phyloP scores from a whole-genome alignment of 352 stramenopile species.

The Globisporangium spiculum region DNA sequence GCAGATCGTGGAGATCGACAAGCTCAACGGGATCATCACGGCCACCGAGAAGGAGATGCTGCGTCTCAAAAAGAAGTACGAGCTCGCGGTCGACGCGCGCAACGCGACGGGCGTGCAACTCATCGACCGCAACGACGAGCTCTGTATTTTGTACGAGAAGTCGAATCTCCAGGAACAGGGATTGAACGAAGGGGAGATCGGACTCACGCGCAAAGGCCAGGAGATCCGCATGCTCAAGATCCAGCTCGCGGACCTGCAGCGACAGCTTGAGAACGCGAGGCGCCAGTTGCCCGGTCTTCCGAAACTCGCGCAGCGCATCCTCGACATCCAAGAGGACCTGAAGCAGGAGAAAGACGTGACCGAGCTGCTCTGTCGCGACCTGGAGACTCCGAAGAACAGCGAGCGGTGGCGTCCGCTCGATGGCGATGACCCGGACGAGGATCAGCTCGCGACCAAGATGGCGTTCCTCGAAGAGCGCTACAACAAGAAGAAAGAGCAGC shows the following conservation, averaged over 20 bases:
- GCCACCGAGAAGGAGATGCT: conserved; percentile 89
- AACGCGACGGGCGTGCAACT: conserved; percentile 91
- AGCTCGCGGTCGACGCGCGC: conserved; percentile 81
- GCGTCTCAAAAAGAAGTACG: conserved; percentile 91
- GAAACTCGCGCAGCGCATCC: conserved; percentile 75
- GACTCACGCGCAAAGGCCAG: conserved; percentile 78
- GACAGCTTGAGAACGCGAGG: conserved; percentile 70
- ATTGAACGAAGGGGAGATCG: conserved; percentile 77
- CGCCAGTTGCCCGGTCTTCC: conserved; percentile 77
- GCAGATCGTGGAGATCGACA: conserved; percentile 95
- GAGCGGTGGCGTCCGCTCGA: conserved; percentile 86
- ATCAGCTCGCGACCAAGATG: conserved; percentile 86
- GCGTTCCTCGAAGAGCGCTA: conserved; percentile 84
- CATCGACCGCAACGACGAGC: conserved; percentile 94
- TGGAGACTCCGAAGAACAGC: conserved; percentile 89
- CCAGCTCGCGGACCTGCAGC: conserved; percentile 61
- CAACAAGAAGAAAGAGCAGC: conserved; percentile 89
- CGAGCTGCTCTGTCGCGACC: conserved; percentile 85
- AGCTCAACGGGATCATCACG: conserved; percentile 93
- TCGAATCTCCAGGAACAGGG: conserved; percentile 87
- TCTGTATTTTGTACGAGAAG: conserved; percentile 95
- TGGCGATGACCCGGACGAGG: conserved; percentile 87
- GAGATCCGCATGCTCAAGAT: conserved; percentile 79
- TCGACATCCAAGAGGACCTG: conserved; percentile 80
- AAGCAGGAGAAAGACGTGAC: conserved; percentile 84